Base-by-base conservation (phyloP, 495 filamentous ascomycete species). In the Penicillium diatomitis region DNA sequence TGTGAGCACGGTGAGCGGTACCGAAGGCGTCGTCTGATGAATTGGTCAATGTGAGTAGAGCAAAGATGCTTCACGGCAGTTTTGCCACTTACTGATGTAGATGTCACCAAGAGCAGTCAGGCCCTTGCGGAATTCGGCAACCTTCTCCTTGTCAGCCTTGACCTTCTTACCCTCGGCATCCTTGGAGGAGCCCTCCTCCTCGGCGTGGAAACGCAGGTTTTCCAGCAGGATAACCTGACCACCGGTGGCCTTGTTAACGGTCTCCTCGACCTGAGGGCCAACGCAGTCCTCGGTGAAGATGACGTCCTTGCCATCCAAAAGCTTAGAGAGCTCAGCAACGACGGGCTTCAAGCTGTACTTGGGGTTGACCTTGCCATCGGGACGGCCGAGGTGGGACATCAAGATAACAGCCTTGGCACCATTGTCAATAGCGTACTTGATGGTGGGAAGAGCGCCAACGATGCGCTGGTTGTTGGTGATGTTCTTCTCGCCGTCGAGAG, bases 391-490 rank as follows among this genome's bases (percentile, higher is more conserved):
- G 75, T 99, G 92, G 63, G 92, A 97, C 94, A 97, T 97, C 64
- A 99, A 80, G 62, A 97, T 76, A 34, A 99, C 88, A 46, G 91
- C 81, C 75, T 95, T 96, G 63, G 94, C 94, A 57, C 86, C 86
- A 73, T 96, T 66, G 57, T 96, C 89, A 63, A 90, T 76, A 67
- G 92, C 94, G 69, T 99, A 90, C 74, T 95, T 96, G 78, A 99
- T 97, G 52, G 92, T 96, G 62, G 94, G 92, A 57, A 97, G 71
- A 61, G 92, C 92, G 64, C 92, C 92, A 65, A 89, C 91, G 60
- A 99, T 97, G 71, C 92, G 91, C 72, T 97, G 94, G 69, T 84
- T 86, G 79, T 97, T 97, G 66, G 92, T 96, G 66, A 96, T 79
- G n/a, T 91, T 89, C 76, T 86, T 86, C 52, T 90, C 74, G 54